Evolutionary conservation across 257 asterid species (phyloP).

Genomic region (Penstemon eatonii): DNA sequence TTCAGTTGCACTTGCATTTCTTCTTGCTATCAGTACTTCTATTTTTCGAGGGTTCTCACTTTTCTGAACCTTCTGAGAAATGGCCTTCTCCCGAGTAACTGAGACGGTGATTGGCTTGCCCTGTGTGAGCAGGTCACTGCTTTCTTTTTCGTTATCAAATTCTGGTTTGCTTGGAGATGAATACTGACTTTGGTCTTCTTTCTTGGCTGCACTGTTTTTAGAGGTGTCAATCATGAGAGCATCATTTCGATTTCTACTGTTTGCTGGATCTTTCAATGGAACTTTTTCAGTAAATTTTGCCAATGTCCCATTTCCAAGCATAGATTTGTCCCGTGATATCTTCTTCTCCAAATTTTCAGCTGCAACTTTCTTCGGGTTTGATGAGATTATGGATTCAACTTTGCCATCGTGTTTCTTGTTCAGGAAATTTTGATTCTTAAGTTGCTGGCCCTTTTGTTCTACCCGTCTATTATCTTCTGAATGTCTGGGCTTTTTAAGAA

Average conservation of each 20-base stretch:
- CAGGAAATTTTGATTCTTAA: constrained; percentile 41
- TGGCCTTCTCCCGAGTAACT: constrained; percentile 35
- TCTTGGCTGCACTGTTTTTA: constrained; percentile 24
- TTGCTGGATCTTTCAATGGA: constrained; percentile 33
- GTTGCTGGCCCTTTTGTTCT: constrained; percentile 41
- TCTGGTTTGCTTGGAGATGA: constrained; percentile 28
- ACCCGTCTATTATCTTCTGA: constrained; percentile 37
- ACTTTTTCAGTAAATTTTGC: constrained; percentile 32
- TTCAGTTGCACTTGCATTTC: constrained; percentile 33
- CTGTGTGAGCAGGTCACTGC: constrained; percentile 19
- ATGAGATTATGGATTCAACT: constrained; percentile 37
- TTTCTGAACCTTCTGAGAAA: constrained; percentile 34
- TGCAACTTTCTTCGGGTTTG: constrained; percentile 40
- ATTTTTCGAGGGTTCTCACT: constrained; percentile 44
- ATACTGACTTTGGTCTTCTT: constrained; percentile 28
- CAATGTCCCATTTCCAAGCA: constrained; percentile 34
- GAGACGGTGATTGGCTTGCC: constrained; percentile 36
- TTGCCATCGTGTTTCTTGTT: constrained; percentile 39
- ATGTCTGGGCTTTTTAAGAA: constrained; percentile 34
- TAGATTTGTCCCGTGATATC: constrained; percentile 36
- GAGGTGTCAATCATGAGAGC: constrained; percentile 21
- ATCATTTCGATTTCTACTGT: constrained; percentile 25
- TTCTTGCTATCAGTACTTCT: constrained; percentile 41
- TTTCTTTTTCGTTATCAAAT: constrained; percentile 18
- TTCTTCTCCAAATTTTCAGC: constrained; percentile 40